A percentile compares a stretch with the other conserved stretches of the same genome.
Evolutionary conservation across 1,139 yeast genomes (phyloP).

Genomic region (Kodamaea plutei): DNA sequence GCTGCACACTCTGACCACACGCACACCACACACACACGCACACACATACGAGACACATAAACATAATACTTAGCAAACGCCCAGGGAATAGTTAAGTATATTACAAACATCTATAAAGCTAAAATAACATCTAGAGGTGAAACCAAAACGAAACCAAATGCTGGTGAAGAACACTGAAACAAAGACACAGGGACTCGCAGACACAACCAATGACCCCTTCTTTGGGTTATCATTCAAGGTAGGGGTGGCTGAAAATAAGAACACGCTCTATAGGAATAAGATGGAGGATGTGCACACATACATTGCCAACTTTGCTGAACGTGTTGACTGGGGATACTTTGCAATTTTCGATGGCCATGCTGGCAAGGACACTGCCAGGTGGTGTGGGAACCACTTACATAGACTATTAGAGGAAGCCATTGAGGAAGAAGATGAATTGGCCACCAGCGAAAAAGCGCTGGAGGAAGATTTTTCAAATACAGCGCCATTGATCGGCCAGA

Average conservation of each 20-base stretch:
- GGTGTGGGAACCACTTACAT: constrained; percentile 91
- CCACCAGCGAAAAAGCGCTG: neutral
- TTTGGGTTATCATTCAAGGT: constrained; percentile 63
- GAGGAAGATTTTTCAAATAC: constrained; percentile 10
- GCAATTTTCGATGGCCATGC: constrained; percentile 98
- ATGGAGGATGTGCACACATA: constrained; percentile 98
- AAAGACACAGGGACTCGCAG: too few relatives aligned
- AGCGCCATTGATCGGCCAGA: constrained; percentile 15
- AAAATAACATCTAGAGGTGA: too few relatives aligned
- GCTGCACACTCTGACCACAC: too few relatives aligned
- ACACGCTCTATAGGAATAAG: constrained; percentile 71
- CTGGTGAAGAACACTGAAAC: too few relatives aligned
- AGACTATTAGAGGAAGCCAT: constrained; percentile 56
- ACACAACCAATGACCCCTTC: constrained; percentile 31
- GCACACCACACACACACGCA: too few relatives aligned
- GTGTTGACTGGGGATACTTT: constrained; percentile 91
- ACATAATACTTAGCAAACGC: too few relatives aligned
- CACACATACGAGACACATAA: too few relatives aligned
- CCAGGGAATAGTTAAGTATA: too few relatives aligned
- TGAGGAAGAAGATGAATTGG: constrained; percentile 8
- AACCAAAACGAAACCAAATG: too few relatives aligned
- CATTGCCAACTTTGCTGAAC: constrained; percentile 86
- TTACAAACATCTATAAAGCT: too few relatives aligned
- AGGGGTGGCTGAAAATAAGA: constrained; percentile 88
- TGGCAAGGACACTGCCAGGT: constrained; percentile 87